These are phyloP conservation scores for Pichia norvegensis DNA, from an alignment of 1,139 yeast species.

Conservation along the genomic window DNA sequence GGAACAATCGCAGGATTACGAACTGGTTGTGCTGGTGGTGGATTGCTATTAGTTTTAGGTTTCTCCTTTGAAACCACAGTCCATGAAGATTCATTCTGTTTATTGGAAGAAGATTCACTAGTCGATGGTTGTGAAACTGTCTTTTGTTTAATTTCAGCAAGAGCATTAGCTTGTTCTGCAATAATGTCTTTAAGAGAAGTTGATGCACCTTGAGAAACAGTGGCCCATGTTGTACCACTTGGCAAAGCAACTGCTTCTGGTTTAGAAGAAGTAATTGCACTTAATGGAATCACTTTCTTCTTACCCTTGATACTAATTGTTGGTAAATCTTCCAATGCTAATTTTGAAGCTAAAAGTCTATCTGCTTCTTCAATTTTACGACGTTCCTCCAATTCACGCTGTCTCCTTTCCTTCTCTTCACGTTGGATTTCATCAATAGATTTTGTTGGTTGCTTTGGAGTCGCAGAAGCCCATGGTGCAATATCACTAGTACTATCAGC, in stretches of 20 bases:
- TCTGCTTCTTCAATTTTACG: constrained; percentile 19
- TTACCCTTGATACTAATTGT: constrained; percentile 9
- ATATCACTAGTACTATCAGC: constrained; percentile 22
- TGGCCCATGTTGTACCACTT: constrained; percentile 48
- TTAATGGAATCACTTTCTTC: constrained; percentile 8
- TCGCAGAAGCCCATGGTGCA: constrained; percentile 52
- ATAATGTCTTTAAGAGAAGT: constrained; percentile 26
- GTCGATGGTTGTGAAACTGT: no score
- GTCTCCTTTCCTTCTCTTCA: constrained; percentile 49
- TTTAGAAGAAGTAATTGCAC: not conserved
- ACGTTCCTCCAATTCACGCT: constrained; percentile 24
- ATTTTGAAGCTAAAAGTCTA: constrained; percentile 27
- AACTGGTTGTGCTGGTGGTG: constrained; percentile 13
- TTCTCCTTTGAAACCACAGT: constrained; percentile 37
- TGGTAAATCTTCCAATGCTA: constrained; percentile 22
- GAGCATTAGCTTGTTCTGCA: constrained; percentile 22
- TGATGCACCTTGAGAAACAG: constrained; percentile 16
- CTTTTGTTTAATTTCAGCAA: constrained; percentile 11
- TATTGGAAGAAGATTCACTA: constrained; percentile 15
- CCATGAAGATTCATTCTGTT: constrained; percentile 30
- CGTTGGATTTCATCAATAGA: constrained; percentile 65
- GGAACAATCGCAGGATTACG: constrained; percentile 2
- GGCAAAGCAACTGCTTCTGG: constrained; percentile 33
- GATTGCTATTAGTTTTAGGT: constrained; percentile 23
- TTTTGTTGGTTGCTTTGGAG: constrained; percentile 37